phyloP scores from a whole-genome alignment of 108 stramenopile genomes.

The Aurantiochytrium sp. region DNA sequence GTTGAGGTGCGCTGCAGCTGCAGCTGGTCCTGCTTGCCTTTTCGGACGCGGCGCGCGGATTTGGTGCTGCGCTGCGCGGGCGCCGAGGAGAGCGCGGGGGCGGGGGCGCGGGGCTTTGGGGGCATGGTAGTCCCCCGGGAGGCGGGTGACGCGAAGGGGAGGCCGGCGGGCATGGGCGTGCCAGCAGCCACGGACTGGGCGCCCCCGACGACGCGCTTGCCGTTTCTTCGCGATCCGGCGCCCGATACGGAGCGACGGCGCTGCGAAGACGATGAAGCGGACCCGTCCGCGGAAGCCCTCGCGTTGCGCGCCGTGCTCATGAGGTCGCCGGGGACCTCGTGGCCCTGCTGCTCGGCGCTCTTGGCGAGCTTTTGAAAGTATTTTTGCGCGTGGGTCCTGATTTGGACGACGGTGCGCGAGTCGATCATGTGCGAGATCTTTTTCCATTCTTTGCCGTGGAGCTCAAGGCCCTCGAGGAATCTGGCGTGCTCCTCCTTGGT shows the following conservation, averaged over 20 bases:
- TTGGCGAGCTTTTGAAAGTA: slow-evolving; percentile 95
- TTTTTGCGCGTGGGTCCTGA: slow-evolving; percentile 96
- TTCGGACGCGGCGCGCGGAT: not conserved
- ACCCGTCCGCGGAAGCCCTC: not conserved
- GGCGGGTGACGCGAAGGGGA: not conserved
- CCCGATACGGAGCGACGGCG: not conserved
- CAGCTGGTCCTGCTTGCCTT: no score
- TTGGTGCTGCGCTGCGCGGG: not conserved
- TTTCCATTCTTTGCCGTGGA: slow-evolving; percentile 93
- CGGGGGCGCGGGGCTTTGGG: not conserved
- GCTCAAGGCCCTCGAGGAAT: slow-evolving; percentile 75
- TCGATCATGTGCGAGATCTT: slow-evolving; percentile 82
- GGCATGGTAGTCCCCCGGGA: not conserved
- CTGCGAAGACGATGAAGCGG: not conserved
- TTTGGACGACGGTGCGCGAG: slow-evolving; percentile 94
- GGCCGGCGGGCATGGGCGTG: not conserved
- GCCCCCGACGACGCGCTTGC: not conserved
- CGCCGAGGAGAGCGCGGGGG: not conserved
- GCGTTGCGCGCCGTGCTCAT: not conserved
- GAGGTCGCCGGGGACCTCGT: slow-evolving; percentile 18
- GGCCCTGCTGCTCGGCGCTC: slow-evolving; percentile 42
- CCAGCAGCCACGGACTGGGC: not conserved
- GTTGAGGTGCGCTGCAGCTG: no score
- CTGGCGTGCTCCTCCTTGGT: slow-evolving; percentile 73
- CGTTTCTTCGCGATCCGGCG: not conserved